Conservation (phyloP, 2,329 filamentous ascomycete species). For the Penicillium oxalicum region DNA sequence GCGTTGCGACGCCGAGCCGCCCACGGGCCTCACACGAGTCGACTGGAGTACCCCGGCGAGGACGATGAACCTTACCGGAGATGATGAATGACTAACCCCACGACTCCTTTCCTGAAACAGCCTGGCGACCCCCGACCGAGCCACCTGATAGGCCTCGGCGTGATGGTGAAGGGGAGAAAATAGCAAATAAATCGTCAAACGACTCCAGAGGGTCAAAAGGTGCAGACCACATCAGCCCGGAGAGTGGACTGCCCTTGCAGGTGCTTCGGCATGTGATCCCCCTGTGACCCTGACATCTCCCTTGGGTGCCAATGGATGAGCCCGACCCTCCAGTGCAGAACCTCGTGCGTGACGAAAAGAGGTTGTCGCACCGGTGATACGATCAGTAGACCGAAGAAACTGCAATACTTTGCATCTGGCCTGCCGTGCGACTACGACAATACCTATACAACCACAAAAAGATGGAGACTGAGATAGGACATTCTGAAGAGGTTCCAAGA, state of each 20-base stretch:
- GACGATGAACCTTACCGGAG: neutral
- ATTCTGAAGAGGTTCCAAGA: neutral
- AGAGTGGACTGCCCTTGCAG: neutral
- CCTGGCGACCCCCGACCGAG: no score
- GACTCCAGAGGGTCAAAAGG: no score
- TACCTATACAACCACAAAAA: no score
- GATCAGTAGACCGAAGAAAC: no score
- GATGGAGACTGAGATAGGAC: neutral
- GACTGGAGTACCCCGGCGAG: neutral
- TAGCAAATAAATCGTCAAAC: no score
- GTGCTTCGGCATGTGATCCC: conserved; percentile 3
- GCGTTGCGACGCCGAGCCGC: conserved; percentile 9
- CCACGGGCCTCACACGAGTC: neutral
- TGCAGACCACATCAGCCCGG: neutral
- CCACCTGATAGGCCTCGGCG: no score
- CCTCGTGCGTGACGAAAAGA: no score
- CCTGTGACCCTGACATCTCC: neutral
- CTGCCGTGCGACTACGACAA: no score
- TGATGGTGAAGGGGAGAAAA: no score
- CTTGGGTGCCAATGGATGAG: neutral
- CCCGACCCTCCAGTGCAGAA: neutral
- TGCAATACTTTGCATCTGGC: no score
- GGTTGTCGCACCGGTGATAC: no score
- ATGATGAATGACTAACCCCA: neutral
- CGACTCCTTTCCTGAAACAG: no score